Base-by-base conservation (phyloP, 768 basidiomycete species). In the Podaxis pistillaris region DNA sequence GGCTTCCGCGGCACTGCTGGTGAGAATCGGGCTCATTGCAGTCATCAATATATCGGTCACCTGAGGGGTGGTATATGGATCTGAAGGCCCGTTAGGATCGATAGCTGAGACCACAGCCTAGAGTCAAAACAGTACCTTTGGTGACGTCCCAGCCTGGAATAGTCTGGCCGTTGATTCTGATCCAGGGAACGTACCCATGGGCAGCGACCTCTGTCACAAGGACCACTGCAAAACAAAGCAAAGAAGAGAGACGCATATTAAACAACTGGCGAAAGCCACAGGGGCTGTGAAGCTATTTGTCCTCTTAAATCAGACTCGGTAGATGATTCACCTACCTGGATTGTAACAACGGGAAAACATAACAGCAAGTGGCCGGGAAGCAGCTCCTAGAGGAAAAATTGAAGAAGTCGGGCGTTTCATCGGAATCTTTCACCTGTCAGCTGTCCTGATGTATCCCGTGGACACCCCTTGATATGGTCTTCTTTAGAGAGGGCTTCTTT, bases 101-200 rank as follows among this genome's bases (percentile, higher is more conserved):
- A 41, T n/a, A 47, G 56, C 1, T 24, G 54, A 36, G 50, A 8
- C 15, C 26, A 50, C 50, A 53, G 11, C 41, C 0, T 3, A 11
- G 3, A 60, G 19, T n/a, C 67, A 12, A 40, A 22, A 0, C 17
- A 17, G n/a, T 28, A 71, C 74, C 74, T 63, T 65, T 76, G 47
- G 30, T 68, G 15, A 75, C 67, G 52, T 77, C 71, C 75, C 76
- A 77, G n/a, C 76, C 76, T 8, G 70, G 66, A 55, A 77, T 69
- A 46, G 67, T 68, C 59, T 73, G 66, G 6, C 71, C 70, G 47
- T 71, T 72, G 24, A 77, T 77, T 62, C 67, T 71, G 38, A 77
- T 66, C 24, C 65, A 69, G 9, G 76, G 75, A 8, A 77, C 75
- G 52, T 76, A 77, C 5, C 76, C 76, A 62, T 76, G 75, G 40